Conservation (phyloP, 176 grass and related monocot species). For the Ampelocalamus luodianensis region DNA sequence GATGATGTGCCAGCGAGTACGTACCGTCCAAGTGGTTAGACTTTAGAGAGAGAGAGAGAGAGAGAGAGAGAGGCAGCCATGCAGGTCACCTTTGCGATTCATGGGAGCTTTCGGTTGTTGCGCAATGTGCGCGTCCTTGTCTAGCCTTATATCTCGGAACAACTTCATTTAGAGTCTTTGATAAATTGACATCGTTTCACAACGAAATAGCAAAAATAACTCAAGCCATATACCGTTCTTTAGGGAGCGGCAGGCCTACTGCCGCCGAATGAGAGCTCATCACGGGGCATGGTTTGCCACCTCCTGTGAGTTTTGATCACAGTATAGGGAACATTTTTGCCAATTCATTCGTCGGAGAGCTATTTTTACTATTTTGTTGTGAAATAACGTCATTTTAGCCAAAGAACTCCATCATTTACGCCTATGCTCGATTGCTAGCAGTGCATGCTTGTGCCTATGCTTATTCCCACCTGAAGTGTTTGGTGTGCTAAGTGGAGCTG, state of each 20-base stretch:
- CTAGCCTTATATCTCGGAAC: background rate
- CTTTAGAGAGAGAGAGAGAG: background rate
- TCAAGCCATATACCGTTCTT: no score
- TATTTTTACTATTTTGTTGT: no score
- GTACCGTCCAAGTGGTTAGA: background rate
- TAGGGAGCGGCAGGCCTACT: no score
- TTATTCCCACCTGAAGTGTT: background rate
- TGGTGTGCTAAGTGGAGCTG: background rate
- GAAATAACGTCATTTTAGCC: no score
- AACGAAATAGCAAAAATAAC: no score
- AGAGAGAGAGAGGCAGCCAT: background rate
- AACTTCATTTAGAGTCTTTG: background rate
- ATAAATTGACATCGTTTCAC: no score
- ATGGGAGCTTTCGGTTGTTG: background rate
- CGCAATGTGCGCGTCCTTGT: background rate
- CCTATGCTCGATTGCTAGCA: background rate
- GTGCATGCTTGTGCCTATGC: background rate
- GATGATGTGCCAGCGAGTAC: background rate
- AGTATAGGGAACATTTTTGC: no score
- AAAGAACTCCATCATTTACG: background rate
- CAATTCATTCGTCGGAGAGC: no score
- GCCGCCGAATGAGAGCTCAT: no score
- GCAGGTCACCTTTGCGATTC: background rate
- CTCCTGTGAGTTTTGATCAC: no score
- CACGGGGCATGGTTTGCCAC: no score